Percentiles rank a stretch among this genome's conserved stretches.
Evolutionary conservation across 2,329 filamentous ascomycete species (phyloP).

Genomic region (Diaporthe sp.): DNA sequence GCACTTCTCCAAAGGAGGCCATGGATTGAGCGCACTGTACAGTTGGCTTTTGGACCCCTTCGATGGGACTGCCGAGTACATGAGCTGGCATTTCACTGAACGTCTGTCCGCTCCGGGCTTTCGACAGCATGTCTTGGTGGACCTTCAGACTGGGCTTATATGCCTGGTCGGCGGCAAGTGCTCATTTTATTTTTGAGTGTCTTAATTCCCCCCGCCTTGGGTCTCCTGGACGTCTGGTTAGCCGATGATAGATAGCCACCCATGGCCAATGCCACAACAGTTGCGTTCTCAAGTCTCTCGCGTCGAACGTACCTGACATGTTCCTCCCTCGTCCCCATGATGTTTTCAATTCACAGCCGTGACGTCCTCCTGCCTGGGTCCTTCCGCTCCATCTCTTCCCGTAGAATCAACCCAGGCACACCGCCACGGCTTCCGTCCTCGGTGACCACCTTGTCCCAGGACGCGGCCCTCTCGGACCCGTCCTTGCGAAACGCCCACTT

Average conservation of each 20-base stretch:
- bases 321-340: neutral
- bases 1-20: neutral
- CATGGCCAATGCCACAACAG: slow-evolving; percentile 34
- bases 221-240: slow-evolving; percentile 30
- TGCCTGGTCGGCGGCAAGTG: slow-evolving; percentile 8
- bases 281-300: slow-evolving; percentile 18
- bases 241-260: slow-evolving; percentile 35
- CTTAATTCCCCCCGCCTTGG: neutral
- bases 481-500: slow-evolving; percentile 75
- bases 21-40: neutral
- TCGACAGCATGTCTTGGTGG: slow-evolving; percentile 13
- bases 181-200: slow-evolving; percentile 12
- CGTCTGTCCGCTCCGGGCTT: slow-evolving; percentile 27
- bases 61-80: slow-evolving; percentile 20
- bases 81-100: slow-evolving; percentile 16
- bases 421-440: slow-evolving; percentile 68
- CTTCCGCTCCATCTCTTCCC: slow-evolving; percentile 56
- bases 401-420: slow-evolving; percentile 58
- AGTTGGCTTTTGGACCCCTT: neutral
- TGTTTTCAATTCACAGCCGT: slow-evolving; percentile 17
- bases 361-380: neutral
- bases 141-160: slow-evolving; percentile 6
- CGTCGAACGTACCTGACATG: neutral
- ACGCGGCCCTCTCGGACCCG: slow-evolving; percentile 50
- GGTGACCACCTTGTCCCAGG: slow-evolving; percentile 58